Evolutionary conservation across 371 early-diverging fungal species (phyloP).

Genomic region (Funneliformis caledonium): DNA sequence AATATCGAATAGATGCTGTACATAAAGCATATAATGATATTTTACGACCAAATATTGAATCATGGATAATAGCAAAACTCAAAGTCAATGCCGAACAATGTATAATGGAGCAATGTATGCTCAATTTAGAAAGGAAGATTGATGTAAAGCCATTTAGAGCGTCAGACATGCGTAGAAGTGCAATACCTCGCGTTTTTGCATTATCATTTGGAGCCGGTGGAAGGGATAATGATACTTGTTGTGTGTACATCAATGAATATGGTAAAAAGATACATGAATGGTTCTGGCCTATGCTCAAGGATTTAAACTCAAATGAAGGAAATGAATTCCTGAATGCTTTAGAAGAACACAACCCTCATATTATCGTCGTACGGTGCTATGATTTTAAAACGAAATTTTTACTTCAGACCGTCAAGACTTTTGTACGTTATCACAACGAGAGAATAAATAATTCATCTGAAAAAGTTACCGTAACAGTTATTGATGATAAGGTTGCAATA

Average conservation of each 20-base stretch:
- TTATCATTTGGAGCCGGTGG: constrained; percentile 85
- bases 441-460: constrained; percentile 41
- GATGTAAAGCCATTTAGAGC: constrained; percentile 72
- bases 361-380: constrained; percentile 85
- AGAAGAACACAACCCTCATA: constrained; percentile 69
- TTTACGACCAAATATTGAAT: neutral
- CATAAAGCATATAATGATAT: neutral
- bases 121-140: constrained; percentile 59
- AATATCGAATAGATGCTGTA: neutral
- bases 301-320: constrained; percentile 9
- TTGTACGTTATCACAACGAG: constrained; percentile 60
- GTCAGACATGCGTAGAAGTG: constrained; percentile 55
- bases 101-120: constrained; percentile 13
- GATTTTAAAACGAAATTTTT: constrained; percentile 73
- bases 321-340: constrained; percentile 66
- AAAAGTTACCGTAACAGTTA: constrained; percentile 60
- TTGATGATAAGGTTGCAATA: constrained; percentile 89
- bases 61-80: constrained; percentile 10
- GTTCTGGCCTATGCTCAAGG: constrained; percentile 47
- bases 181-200: constrained; percentile 79
- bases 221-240: constrained; percentile 69
- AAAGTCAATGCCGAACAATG: constrained; percentile 17
- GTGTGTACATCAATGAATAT: constrained; percentile 77
- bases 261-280: constrained; percentile 71
- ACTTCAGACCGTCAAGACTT: constrained; percentile 65